Percentiles rank a stretch among this genome's conserved stretches.
Evolutionary conservation across 495 filamentous ascomycete species (phyloP).

Genomic region (Daldinia vernicosa): DNA sequence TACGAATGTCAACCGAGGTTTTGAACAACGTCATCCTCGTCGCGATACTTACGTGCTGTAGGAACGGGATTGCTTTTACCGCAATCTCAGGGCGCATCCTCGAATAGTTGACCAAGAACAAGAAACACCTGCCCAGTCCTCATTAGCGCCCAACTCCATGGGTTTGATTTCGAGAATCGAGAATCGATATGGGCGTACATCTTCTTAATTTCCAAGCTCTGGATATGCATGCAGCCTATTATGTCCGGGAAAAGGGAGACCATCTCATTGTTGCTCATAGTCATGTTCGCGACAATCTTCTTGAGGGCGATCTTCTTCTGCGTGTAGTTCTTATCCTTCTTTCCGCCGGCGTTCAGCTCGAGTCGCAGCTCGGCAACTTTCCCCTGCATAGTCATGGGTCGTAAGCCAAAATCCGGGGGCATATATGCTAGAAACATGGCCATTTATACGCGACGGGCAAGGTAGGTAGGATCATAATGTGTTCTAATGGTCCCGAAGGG

Average conservation of each 20-base stretch:
- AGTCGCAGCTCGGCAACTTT: slow-evolving; percentile 97
- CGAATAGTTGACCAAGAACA: slow-evolving; percentile 97
- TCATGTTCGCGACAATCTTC: slow-evolving; percentile 99
- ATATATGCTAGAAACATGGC: slow-evolving; percentile 61
- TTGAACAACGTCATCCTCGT: background rate
- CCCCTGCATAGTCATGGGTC: slow-evolving; percentile 71
- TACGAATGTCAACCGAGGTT: slow-evolving; percentile 23
- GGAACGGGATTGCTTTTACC: slow-evolving; percentile 87
- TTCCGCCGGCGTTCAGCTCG: slow-evolving; percentile 91
- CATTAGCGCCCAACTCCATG: slow-evolving; percentile 38
- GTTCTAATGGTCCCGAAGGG: slow-evolving; percentile 19
- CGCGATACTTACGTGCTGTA: slow-evolving; percentile 72
- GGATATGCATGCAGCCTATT: slow-evolving; percentile 91
- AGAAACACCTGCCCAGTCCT: slow-evolving; percentile 79
- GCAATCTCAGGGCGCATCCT: slow-evolving; percentile 94
- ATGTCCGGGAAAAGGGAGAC: slow-evolving; percentile 96
- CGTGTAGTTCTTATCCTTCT: slow-evolving; percentile 97
- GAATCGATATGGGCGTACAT: slow-evolving; percentile 70
- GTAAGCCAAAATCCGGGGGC: slow-evolving; percentile 54
- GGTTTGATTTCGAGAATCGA: background rate
- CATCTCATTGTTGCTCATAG: slow-evolving; percentile 99
- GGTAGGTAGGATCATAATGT: slow-evolving; percentile 44
- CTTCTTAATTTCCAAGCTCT: slow-evolving; percentile 98
- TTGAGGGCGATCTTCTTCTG: slow-evolving; percentile 98
- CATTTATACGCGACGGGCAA: slow-evolving; percentile 48